A percentile compares a stretch with the other conserved stretches of the same genome.
These are phyloP conservation scores for Yarrowia porcina DNA, from an alignment of 805 yeast species.

Conservation along the genomic window DNA sequence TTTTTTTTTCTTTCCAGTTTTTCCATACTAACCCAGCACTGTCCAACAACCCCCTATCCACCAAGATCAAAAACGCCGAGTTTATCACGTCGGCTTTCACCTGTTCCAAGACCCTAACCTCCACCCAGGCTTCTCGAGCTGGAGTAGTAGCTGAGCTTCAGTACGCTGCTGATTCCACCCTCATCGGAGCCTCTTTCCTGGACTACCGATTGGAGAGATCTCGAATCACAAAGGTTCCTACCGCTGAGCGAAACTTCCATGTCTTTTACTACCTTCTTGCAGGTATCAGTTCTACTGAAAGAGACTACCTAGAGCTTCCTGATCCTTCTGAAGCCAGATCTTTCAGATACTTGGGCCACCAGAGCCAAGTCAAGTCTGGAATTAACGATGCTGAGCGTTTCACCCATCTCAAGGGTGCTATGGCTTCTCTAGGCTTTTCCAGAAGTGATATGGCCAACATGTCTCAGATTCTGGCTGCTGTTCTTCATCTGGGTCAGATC, in stretches of 20 bases:
- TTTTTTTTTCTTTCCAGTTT: too few species aligned
- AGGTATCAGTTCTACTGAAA: constrained; percentile 46
- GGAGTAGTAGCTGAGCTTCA: constrained; percentile 56
- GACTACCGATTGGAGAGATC: constrained; percentile 56
- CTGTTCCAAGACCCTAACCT: constrained; percentile 40
- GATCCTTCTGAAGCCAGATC: constrained; percentile 38
- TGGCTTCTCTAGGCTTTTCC: constrained; percentile 49
- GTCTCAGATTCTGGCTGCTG: constrained; percentile 47
- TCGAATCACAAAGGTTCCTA: constrained; percentile 50
- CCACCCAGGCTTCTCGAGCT: constrained; percentile 46
- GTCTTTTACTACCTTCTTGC: constrained; percentile 55
- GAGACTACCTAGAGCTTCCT: constrained; percentile 44
- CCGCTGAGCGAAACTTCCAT: constrained; percentile 56
- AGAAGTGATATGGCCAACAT: constrained; percentile 48
- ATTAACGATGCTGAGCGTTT: constrained; percentile 51
- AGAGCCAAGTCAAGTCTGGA: constrained; percentile 43
- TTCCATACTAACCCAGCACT: constrained; percentile 33
- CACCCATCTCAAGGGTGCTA: constrained; percentile 47
- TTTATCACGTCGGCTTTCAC: constrained; percentile 41
- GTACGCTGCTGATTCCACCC: constrained; percentile 45
- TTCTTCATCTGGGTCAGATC: constrained; percentile 45
- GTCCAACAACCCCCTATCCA: constrained; percentile 40
- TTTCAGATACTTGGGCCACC: constrained; percentile 46
- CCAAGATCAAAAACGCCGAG: constrained; percentile 38
- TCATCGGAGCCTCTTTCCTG: constrained; percentile 53